Conservation (phyloP, 768 basidiomycete genomes). For the Hygrophoropsis aurantiaca region DNA sequence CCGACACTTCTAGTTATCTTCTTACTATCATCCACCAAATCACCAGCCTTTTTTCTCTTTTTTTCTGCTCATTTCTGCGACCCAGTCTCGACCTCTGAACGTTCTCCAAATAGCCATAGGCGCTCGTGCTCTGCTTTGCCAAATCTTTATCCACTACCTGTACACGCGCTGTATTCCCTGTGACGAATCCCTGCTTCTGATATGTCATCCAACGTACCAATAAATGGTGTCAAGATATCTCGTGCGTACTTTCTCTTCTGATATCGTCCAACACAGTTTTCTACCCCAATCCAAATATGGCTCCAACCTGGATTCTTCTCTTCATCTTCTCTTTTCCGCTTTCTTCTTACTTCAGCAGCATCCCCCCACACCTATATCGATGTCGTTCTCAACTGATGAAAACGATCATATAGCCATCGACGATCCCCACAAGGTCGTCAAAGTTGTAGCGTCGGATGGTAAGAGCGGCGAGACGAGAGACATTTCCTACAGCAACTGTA, state of each 20-base stretch:
- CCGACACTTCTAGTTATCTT: constrained; percentile 8
- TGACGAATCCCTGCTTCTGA: constrained; percentile 14
- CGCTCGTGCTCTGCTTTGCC: constrained; percentile 16
- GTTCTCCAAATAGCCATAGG: constrained; percentile 2
- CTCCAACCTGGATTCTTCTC: constrained; percentile 10
- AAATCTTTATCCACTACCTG: neutral
- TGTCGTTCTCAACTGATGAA: constrained; percentile 24
- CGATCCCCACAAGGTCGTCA: constrained; percentile 95
- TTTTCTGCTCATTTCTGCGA: constrained; percentile 4
- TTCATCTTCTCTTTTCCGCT: constrained; percentile 38
- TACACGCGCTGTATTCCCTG: constrained; percentile 4
- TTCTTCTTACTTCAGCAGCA: constrained; percentile 17
- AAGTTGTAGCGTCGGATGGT: constrained; percentile 93
- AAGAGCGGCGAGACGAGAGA: constrained; percentile 87
- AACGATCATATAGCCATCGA: constrained; percentile 64
- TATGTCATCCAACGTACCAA: constrained; percentile 78
- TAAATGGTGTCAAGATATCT: constrained; percentile 86
- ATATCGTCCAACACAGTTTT: constrained; percentile 10
- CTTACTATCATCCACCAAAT: constrained; percentile 11
- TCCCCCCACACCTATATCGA: constrained; percentile 14
- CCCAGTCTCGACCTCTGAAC: neutral
- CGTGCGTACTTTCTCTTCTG: constrained; percentile 49
- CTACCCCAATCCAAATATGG: neutral
- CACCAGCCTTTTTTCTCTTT: neutral
- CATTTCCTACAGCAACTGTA: constrained; percentile 94